These are phyloP conservation scores for Emydomyces testavorans DNA, from an alignment of 2,329 filamentous ascomycete species.

Conservation along the genomic window DNA sequence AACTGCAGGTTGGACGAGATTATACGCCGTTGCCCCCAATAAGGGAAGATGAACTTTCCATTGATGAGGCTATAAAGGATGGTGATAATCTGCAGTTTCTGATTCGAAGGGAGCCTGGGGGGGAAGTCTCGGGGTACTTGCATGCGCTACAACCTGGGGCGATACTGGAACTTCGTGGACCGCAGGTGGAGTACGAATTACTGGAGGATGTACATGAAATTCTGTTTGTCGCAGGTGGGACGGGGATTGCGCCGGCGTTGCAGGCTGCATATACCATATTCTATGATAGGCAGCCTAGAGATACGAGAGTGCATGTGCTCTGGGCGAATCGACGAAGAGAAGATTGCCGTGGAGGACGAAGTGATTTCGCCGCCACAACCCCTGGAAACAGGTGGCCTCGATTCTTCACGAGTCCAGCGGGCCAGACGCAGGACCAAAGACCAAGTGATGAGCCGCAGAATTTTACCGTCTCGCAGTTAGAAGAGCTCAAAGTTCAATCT, in stretches of 20 bases:
- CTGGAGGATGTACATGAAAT: slow-evolving; percentile 48
- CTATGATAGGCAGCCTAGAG: slow-evolving; percentile 22
- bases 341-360: slow-evolving; percentile 53
- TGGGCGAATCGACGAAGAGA: slow-evolving; percentile 65
- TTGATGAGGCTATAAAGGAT: slow-evolving; percentile 18
- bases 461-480: slow-evolving; percentile 50
- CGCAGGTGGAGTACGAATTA: slow-evolving; percentile 56
- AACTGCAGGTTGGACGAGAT: slow-evolving; percentile 78
- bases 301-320: slow-evolving; percentile 55
- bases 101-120: slow-evolving; percentile 63
- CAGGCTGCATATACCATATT: slow-evolving; percentile 59
- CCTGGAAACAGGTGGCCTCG: slow-evolving; percentile 24
- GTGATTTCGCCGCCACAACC: slow-evolving; percentile 33
- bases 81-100: slow-evolving; percentile 54
- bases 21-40: slow-evolving; percentile 74
- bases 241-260: slow-evolving; percentile 79
- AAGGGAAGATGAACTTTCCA: slow-evolving; percentile 8
- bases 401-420: slow-evolving; percentile 17
- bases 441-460: slow-evolving; percentile 14
- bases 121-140: slow-evolving; percentile 79
- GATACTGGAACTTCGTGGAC: slow-evolving; percentile 65
- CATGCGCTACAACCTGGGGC: slow-evolving; percentile 51
- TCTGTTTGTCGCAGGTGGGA: slow-evolving; percentile 82
- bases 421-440: not conserved
- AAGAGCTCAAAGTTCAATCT: slow-evolving; percentile 48